These are phyloP conservation scores for Rauvolfia tetraphylla DNA, from an alignment of 257 asterid genomes.

Conservation along the genomic window DNA sequence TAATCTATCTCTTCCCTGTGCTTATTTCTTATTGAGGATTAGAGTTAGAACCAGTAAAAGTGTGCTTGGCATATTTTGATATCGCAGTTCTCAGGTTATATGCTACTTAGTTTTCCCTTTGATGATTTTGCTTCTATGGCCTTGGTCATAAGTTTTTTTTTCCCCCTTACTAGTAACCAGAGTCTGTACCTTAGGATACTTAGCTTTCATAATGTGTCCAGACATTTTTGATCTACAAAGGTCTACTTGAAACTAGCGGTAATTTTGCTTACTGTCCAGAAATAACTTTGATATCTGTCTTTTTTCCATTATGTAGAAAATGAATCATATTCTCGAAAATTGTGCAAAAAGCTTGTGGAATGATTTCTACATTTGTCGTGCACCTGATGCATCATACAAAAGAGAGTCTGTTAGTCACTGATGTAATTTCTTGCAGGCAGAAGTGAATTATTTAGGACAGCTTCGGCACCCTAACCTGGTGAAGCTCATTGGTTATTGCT, in stretches of 20 bases:
- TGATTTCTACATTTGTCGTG: neutral
- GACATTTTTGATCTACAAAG: neutral
- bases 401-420: neutral
- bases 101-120: neutral
- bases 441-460: slow-evolving; percentile 87
- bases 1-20: neutral
- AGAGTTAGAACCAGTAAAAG: neutral
- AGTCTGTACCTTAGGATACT: neutral
- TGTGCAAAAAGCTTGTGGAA: neutral
- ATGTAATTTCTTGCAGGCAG: slow-evolving; percentile 58
- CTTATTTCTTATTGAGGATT: neutral
- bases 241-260: neutral
- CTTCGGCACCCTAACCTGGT: slow-evolving; percentile 80
- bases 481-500: slow-evolving; percentile 87
- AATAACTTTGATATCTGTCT: neutral
- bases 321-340: neutral
- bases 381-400: neutral
- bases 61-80: neutral
- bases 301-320: neutral
- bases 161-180: neutral
- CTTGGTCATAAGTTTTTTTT: neutral
- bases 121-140: neutral
- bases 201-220: too few relatives aligned
- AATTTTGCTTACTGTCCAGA: neutral
- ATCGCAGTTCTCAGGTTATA: neutral